A percentile compares a stretch with the other conserved stretches of the same genome.
These are phyloP conservation scores for Leishmania guyanensis DNA, from an alignment of 208 protist genomes.

Conservation along the genomic window DNA sequence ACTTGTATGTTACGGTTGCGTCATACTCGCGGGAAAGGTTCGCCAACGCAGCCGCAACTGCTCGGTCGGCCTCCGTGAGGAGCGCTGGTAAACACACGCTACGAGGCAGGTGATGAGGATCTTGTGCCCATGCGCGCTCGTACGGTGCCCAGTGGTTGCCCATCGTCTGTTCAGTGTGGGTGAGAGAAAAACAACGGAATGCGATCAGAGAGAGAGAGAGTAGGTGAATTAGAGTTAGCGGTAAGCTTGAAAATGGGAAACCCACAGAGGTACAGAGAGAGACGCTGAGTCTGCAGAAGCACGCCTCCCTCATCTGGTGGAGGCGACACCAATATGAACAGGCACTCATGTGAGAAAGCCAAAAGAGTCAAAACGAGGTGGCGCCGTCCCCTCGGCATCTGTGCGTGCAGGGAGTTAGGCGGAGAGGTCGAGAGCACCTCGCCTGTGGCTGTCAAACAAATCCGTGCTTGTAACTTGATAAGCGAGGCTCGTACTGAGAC, in stretches of 20 bases:
- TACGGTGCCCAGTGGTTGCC: constrained; percentile 16
- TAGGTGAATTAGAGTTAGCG: background rate
- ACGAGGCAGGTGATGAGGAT: constrained; percentile 3
- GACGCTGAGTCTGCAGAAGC: background rate
- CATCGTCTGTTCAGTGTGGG: background rate
- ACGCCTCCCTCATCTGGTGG: background rate
- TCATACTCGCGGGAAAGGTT: constrained; percentile 22
- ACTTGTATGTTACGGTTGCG: background rate
- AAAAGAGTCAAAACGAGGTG: background rate
- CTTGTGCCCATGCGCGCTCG: constrained; percentile 22
- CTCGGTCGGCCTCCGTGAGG: constrained; percentile 16
- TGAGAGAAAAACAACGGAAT: background rate
- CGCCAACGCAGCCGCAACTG: constrained; percentile 12
- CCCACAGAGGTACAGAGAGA: background rate
- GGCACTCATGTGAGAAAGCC: background rate
- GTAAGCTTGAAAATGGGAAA: background rate
- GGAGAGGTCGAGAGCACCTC: background rate
- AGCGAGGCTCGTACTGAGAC: background rate
- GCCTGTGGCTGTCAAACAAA: background rate
- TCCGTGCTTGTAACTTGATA: background rate
- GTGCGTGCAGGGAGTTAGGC: background rate
- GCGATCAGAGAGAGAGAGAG: background rate
- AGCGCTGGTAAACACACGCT: constrained; percentile 12
- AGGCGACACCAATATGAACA: background rate
- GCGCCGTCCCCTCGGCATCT: background rate